Conservation (phyloP, 2,329 filamentous ascomycete species). For the Coniella lustricola region DNA sequence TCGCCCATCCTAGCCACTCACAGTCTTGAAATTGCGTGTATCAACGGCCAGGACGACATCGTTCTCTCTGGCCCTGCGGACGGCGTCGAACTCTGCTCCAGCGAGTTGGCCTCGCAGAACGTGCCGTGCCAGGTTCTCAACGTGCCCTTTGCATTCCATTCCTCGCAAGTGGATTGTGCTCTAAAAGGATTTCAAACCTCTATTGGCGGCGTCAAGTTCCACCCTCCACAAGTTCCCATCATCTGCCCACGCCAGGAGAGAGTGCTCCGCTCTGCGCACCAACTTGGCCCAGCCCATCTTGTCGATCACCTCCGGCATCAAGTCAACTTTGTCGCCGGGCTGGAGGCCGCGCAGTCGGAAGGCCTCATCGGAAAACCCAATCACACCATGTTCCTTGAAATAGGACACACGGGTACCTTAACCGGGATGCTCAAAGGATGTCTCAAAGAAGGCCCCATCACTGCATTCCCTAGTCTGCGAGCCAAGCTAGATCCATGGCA, state of each 20-base stretch:
- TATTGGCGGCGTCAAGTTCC: not conserved
- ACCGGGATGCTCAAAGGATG: not conserved
- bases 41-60: not conserved
- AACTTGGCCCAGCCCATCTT: not conserved
- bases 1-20: constrained; percentile 19
- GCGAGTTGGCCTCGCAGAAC: not conserved
- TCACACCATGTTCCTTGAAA: not conserved
- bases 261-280: not conserved
- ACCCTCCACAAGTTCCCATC: not conserved
- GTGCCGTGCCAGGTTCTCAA: not conserved
- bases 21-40: constrained; percentile 2
- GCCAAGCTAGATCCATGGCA: not conserved
- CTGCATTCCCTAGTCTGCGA: not conserved
- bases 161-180: not conserved
- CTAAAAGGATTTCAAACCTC: not conserved
- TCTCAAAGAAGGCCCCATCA: not conserved
- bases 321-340: not conserved
- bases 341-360: not conserved
- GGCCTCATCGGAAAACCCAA: not conserved
- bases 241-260: not conserved
- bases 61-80: not conserved
- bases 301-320: not conserved
- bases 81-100: not conserved
- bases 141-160: constrained; percentile 4
- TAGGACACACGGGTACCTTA: not conserved